phyloP scores from a whole-genome alignment of 192 early-diverging fungal genomes.

The Backusella tuberculispora region DNA sequence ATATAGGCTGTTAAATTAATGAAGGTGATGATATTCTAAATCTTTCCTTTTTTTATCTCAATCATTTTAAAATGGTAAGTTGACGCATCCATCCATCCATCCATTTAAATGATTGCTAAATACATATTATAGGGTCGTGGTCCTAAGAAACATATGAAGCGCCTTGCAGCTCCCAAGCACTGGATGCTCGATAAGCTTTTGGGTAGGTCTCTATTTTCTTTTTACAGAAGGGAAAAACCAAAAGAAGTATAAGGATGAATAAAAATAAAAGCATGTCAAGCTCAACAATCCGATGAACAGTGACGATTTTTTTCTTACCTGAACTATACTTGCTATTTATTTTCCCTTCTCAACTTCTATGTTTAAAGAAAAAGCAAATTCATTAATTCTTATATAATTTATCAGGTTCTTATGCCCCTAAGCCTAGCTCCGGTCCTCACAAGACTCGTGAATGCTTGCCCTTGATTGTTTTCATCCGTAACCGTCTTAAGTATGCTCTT shows the following conservation, averaged over 20 bases:
- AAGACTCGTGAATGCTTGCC: constrained; percentile 99
- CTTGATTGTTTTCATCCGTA: constrained; percentile 97
- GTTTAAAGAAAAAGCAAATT: neutral
- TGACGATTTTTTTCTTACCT: constrained; percentile 30
- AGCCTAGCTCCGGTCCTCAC: constrained; percentile 65
- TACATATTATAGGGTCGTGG: constrained; percentile 52
- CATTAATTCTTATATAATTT: neutral
- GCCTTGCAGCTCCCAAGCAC: constrained; percentile 98
- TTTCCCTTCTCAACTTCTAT: neutral
- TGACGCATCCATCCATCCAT: constrained; percentile 13
- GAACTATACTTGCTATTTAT: neutral
- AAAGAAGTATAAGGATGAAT: neutral
- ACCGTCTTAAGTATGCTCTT: constrained; percentile 99
- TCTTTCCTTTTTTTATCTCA: constrained; percentile 23
- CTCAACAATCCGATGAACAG: constrained; percentile 35
- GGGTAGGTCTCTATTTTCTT: constrained; percentile 51
- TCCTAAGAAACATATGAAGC: constrained; percentile 99
- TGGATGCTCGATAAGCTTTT: constrained; percentile 99
- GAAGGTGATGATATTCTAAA: neutral
- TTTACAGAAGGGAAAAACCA: neutral
- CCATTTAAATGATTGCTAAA: neutral
- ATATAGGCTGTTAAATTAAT: neutral
- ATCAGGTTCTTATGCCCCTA: constrained; percentile 42
- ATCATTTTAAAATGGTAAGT: constrained; percentile 27
- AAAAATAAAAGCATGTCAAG: constrained; percentile 30